phyloP scores from a whole-genome alignment of 345 rosid species.

The Hypericum perforatum region DNA sequence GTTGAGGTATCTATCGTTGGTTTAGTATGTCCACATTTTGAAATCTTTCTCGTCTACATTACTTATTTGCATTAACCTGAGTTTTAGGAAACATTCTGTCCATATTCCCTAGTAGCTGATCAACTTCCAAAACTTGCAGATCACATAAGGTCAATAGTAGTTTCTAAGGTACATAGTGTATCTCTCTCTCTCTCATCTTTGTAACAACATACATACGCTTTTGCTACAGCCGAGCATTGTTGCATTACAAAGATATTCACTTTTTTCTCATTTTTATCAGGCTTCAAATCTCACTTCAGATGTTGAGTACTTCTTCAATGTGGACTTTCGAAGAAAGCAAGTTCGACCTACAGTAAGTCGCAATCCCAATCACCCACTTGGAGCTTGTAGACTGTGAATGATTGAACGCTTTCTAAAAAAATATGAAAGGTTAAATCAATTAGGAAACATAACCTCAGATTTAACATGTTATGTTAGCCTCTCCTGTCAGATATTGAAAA shows the following conservation, averaged over 20 bases:
- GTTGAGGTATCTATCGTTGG: too few species aligned
- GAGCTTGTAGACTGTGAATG: too few species aligned
- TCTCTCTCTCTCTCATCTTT: slow-evolving; percentile 4
- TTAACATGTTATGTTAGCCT: too few species aligned
- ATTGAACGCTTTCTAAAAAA: too few species aligned
- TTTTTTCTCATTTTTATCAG: slow-evolving; percentile 19
- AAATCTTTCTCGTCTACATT: too few species aligned
- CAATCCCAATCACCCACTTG: neutral
- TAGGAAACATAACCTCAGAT: too few species aligned
- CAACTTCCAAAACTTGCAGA: slow-evolving; percentile 68
- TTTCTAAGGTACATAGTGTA: slow-evolving; percentile 53
- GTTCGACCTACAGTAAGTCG: slow-evolving; percentile 78
- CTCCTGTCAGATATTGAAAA: neutral
- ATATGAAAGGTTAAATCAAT: too few species aligned
- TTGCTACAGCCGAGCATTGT: too few species aligned
- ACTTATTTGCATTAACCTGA: too few species aligned
- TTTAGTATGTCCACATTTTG: too few species aligned
- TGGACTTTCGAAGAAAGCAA: slow-evolving; percentile 85
- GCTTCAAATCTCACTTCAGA: slow-evolving; percentile 96
- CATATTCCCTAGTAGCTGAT: slow-evolving; percentile 93
- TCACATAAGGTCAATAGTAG: slow-evolving; percentile 74
- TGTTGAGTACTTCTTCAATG: slow-evolving; percentile 86
- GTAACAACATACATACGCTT: too few species aligned
- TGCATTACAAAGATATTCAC: neutral
- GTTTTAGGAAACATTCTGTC: slow-evolving; percentile 76